Conservation (phyloP, 2,329 filamentous ascomycete species). For the Beauveria sp. region DNA sequence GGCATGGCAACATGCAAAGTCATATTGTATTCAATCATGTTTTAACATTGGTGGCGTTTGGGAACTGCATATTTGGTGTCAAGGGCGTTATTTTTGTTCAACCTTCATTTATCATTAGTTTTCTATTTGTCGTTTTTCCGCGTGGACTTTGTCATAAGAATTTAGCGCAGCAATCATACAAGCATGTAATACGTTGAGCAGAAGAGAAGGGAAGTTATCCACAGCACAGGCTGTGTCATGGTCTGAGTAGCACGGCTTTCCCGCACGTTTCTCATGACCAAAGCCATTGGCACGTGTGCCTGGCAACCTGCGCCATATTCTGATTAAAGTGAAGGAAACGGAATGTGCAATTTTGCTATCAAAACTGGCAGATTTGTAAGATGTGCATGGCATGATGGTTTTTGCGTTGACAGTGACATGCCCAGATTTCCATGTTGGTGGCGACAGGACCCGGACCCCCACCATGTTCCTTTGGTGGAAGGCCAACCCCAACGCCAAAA, state of each 20-base stretch:
- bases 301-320: not conserved
- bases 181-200: slow-evolving; percentile 15
- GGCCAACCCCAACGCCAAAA: no score
- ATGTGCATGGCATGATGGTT: not conserved
- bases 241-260: not conserved
- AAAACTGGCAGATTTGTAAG: not conserved
- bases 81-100: slow-evolving; percentile 41
- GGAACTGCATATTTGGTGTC: slow-evolving; percentile 53
- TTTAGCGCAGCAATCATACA: slow-evolving; percentile 13
- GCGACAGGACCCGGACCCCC: not conserved
- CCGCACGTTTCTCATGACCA: not conserved
- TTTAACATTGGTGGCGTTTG: slow-evolving; percentile 43
- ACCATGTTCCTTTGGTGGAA: not conserved
- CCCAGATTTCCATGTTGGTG: not conserved
- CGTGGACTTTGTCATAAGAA: slow-evolving; percentile 13
- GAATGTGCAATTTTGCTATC: not conserved
- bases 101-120: slow-evolving; percentile 28
- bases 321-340: slow-evolving; percentile 2
- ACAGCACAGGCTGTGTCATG: not conserved
- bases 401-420: not conserved
- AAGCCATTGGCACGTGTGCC: not conserved
- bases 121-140: slow-evolving; percentile 21
- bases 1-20: slow-evolving; percentile 9
- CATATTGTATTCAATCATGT: slow-evolving; percentile 39
- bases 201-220: slow-evolving; percentile 11